A percentile compares a stretch with the other conserved stretches of the same genome.
These are phyloP conservation scores for Poa annua DNA, from an alignment of 176 grass and related monocot genomes.

Conservation along the genomic window DNA sequence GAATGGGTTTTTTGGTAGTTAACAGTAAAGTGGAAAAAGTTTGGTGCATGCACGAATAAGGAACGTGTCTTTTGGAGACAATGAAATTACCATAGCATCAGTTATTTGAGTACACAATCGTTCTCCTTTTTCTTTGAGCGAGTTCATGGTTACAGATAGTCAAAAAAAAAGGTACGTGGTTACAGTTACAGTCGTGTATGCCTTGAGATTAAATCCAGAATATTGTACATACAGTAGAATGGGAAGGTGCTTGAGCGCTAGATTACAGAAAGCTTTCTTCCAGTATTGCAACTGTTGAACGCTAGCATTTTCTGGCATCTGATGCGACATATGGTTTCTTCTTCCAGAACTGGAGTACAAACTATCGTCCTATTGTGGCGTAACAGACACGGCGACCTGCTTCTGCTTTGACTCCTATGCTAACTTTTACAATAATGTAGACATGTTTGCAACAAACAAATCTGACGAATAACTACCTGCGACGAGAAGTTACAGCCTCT, in stretches of 20 bases:
- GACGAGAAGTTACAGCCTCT: no score
- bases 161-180: no score
- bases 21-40: background rate
- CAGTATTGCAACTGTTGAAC: no score
- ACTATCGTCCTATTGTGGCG: background rate
- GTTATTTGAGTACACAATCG: background rate
- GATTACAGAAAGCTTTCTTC: background rate
- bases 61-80: background rate
- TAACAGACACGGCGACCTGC: no score
- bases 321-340: background rate
- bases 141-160: background rate
- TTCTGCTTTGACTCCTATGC: no score
- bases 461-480: no score
- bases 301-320: background rate
- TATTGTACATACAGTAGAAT: background rate
- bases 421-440: no score
- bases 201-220: constrained; percentile 2
- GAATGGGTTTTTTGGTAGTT: background rate
- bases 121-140: background rate
- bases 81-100: background rate
- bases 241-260: background rate
- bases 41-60: background rate
- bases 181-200: background rate
- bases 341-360: background rate
- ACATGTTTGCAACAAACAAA: no score